Conservation (phyloP, 179 eudicot genomes). For the Dionaea muscipula region DNA sequence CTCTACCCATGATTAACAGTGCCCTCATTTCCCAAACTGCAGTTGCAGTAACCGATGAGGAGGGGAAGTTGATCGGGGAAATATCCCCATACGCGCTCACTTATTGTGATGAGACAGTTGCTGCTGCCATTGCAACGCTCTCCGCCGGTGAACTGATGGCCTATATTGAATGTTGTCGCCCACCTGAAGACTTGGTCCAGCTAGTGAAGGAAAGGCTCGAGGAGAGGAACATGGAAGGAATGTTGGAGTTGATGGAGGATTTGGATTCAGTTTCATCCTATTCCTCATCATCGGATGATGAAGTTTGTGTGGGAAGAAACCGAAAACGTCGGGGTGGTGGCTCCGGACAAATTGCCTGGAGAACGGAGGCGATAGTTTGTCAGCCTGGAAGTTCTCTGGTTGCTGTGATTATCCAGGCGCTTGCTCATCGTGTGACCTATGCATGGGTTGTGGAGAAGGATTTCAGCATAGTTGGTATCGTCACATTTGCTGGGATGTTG, state of each 20-base stretch:
- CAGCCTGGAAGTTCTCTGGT: slow-evolving; percentile 57
- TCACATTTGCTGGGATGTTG: slow-evolving; percentile 55
- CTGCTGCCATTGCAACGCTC: slow-evolving; percentile 57
- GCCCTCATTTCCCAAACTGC: slow-evolving; percentile 36
- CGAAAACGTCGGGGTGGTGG: slow-evolving; percentile 18
- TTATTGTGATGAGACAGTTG: slow-evolving; percentile 48
- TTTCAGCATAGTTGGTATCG: slow-evolving; percentile 50
- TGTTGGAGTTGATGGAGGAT: slow-evolving; percentile 60
- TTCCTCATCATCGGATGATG: slow-evolving; percentile 70
- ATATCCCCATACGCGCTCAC: slow-evolving; percentile 57
- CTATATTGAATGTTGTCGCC: slow-evolving; percentile 52
- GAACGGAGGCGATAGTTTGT: slow-evolving; percentile 56
- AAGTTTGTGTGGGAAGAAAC: slow-evolving; percentile 22
- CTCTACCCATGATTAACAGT: slow-evolving; percentile 29
- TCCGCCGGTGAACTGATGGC: slow-evolving; percentile 73
- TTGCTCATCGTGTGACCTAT: slow-evolving; percentile 58
- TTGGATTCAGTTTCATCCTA: slow-evolving; percentile 12
- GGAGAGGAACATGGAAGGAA: slow-evolving; percentile 34
- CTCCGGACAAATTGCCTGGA: slow-evolving; percentile 22
- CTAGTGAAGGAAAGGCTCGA: slow-evolving; percentile 46
- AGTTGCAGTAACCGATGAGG: slow-evolving; percentile 53
- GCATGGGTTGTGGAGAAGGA: slow-evolving; percentile 78
- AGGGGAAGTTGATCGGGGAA: slow-evolving; percentile 54
- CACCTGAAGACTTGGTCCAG: slow-evolving; percentile 52
- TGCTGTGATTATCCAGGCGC: slow-evolving; percentile 88